Conservation (phyloP, 1,284 basidiomycete genomes). For the Golubevia sp. region DNA sequence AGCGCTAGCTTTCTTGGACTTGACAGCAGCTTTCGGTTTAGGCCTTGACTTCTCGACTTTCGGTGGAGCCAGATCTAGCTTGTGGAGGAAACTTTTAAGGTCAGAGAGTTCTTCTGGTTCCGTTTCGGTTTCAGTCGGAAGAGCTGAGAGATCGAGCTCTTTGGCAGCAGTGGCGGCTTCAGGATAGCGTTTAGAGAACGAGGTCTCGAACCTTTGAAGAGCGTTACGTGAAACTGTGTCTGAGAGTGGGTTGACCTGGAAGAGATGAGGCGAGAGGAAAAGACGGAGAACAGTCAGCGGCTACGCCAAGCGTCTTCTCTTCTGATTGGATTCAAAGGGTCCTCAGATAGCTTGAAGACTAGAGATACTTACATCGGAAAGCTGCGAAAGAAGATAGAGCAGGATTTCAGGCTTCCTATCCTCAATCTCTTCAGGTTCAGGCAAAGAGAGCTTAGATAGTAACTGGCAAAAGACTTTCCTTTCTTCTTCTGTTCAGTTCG, state of each 20-base stretch:
- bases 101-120: no score
- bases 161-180: slow-evolving; percentile 2
- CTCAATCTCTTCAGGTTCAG: slow-evolving; percentile 68
- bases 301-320: no score
- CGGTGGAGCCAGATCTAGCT: no score
- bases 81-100: no score
- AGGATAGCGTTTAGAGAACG: slow-evolving; percentile 43
- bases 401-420: slow-evolving; percentile 44
- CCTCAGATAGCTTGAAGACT: no score
- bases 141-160: neutral
- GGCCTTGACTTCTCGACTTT: no score
- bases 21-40: no score
- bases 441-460: slow-evolving; percentile 77
- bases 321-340: no score
- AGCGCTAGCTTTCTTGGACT: neutral
- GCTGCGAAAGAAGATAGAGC: slow-evolving; percentile 15
- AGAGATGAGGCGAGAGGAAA: no score
- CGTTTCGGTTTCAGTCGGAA: no score
- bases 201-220: slow-evolving; percentile 71
- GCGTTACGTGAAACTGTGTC: slow-evolving; percentile 75
- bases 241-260: slow-evolving; percentile 64
- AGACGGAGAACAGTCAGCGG: no score
- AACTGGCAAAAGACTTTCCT: slow-evolving; percentile 81
- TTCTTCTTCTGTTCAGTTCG: slow-evolving; percentile 69
- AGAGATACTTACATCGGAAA: slow-evolving; percentile 23